A percentile compares a stretch with the other conserved stretches of the same genome.
Evolutionary conservation across 148 eudicot species (phyloP).

Genomic region (Simmondsia chinensis): DNA sequence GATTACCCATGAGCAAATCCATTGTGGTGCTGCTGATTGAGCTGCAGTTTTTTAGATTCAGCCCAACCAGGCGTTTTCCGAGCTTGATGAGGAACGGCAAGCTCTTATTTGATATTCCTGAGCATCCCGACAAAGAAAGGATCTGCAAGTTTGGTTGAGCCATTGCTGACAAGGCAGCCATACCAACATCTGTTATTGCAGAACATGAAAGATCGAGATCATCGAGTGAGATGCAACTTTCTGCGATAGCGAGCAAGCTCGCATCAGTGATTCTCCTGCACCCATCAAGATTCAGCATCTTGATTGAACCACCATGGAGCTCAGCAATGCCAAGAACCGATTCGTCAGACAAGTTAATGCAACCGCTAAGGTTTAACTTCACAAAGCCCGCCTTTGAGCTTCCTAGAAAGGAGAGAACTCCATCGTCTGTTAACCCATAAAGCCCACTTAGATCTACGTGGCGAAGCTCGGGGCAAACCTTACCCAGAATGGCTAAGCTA

Average conservation of each 20-base stretch:
- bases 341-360: constrained; percentile 56
- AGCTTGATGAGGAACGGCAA: constrained; percentile 37
- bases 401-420: constrained; percentile 47
- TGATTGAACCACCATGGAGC: constrained; percentile 64
- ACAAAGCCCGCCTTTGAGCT: constrained; percentile 45
- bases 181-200: constrained; percentile 57
- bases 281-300: constrained; percentile 56
- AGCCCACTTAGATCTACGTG: constrained; percentile 64
- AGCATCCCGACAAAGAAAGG: constrained; percentile 73
- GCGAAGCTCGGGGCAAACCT: constrained; percentile 60
- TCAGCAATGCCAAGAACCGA: constrained; percentile 33
- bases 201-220: constrained; percentile 76
- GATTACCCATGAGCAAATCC: constrained; percentile 40
- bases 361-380: constrained; percentile 57
- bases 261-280: constrained; percentile 55
- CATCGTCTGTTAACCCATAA: constrained; percentile 53
- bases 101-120: constrained; percentile 54
- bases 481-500: constrained; percentile 52
- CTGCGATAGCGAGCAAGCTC: constrained; percentile 41
- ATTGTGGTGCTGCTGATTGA: constrained; percentile 46
- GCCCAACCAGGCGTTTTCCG: constrained; percentile 56
- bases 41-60: constrained; percentile 70
- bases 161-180: constrained; percentile 38
- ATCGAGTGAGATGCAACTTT: constrained; percentile 35
- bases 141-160: constrained; percentile 42